Percentiles rank a stretch among this genome's conserved stretches.
phyloP scores from a whole-genome alignment of 768 basidiomycete genomes.

The Leccinum sublutescens region DNA sequence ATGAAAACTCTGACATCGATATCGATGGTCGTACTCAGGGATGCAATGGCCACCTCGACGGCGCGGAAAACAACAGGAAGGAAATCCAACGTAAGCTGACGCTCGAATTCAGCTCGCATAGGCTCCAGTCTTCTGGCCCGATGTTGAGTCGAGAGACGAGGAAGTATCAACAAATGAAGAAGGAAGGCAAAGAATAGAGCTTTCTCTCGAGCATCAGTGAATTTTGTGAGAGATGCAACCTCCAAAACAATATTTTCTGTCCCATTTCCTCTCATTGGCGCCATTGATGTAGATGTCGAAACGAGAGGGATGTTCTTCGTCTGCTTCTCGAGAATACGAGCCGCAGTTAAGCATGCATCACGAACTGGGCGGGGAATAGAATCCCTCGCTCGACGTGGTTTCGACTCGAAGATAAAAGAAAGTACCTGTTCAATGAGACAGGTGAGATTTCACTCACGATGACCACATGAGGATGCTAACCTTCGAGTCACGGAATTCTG shows the following conservation, averaged over 20 bases:
- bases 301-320: background rate
- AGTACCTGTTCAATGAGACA: constrained; percentile 43
- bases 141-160: constrained; percentile 36
- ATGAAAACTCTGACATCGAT: constrained; percentile 55
- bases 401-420: constrained; percentile 55
- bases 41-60: constrained; percentile 27
- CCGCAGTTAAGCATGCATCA: constrained; percentile 6
- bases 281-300: background rate
- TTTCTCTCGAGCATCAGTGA: constrained; percentile 6
- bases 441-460: background rate
- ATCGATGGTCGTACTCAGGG: constrained; percentile 34
- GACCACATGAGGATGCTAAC: constrained; percentile 28
- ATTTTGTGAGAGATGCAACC: constrained; percentile 8
- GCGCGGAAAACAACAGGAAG: constrained; percentile 39
- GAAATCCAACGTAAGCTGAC: constrained; percentile 37
- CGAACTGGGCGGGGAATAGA: constrained; percentile 12
- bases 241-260: constrained; percentile 7
- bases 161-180: constrained; percentile 40
- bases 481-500: constrained; percentile 64
- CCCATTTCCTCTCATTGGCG: background rate
- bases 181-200: constrained; percentile 38
- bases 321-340: constrained; percentile 8
- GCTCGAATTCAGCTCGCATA: constrained; percentile 30
- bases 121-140: constrained; percentile 36
- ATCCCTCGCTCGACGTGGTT: constrained; percentile 19